Evolutionary conservation across 2,329 filamentous ascomycete genomes (phyloP), one percentile per base, ranked within the genome.

Genomic region (Trichoderma semiorbis): DNA sequence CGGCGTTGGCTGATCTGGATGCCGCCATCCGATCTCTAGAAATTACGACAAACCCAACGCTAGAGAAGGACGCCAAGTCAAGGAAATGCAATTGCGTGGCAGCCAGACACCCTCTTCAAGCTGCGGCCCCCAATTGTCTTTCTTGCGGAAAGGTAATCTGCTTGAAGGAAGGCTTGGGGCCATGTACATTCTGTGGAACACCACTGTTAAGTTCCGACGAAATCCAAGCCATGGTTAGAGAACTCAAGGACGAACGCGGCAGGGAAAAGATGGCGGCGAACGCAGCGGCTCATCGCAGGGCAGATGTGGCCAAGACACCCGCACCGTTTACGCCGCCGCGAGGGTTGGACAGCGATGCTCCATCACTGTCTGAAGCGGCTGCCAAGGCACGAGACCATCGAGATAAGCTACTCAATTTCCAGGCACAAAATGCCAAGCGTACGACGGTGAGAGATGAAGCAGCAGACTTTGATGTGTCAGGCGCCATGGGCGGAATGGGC

Each of bases 101-200:
- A 0, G 90, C 92, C 0, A 89, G 93, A 2, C 96, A 99, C 80
- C 93, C 95, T 0, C 87, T 98, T 3, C 91, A 98, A 58, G 89
- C 89, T n/a, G 94, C 95, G 0, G 94, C 95, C 0, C 96, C 96
- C 0, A 99, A 98, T 79, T 99, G 96, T 79, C 84, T 97, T 18
- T 91, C 88, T 58, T 99, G 96, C 77, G 96, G 96, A 72, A 98
- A 98, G 80, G 94, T 99, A 14, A 91, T 98, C 69, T 99, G 96
- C 80, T 90, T 97, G 28, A 95, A 96, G 78, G 95, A 99, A 81
- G 96, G 96, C 0, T 86, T 98, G 0, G 95, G 95, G 0, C 95
- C 95, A 0, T 99, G 96, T 80, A 98, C 95, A 0, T 98, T 93
- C 78, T 99, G 96, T 83, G 90, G 90, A 0, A 86, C 88, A 0